These are phyloP conservation scores for Aureobasidium vineae DNA, from an alignment of 2,329 filamentous ascomycete genomes.

Conservation along the genomic window DNA sequence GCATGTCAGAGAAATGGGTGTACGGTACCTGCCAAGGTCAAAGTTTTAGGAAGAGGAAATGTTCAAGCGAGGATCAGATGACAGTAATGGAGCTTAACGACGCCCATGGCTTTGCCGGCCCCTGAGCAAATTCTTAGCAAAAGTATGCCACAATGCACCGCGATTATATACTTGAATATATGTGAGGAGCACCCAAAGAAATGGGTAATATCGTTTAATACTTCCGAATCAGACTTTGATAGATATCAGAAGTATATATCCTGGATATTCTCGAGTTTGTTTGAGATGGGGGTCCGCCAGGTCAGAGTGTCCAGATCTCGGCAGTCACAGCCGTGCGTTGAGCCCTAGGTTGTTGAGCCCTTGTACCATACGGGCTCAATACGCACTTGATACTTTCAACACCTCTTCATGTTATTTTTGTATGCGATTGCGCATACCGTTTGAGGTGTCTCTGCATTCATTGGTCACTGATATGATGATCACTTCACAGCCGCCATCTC, in stretches of 20 bases:
- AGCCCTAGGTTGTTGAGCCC: background rate
- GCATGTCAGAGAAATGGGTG: background rate
- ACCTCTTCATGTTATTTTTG: background rate
- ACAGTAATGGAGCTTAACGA: background rate
- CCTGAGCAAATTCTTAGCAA: background rate
- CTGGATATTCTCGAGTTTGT: background rate
- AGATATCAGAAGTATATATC: background rate
- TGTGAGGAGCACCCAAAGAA: background rate
- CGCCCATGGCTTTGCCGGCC: background rate
- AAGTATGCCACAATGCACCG: background rate
- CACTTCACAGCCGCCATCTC: background rate
- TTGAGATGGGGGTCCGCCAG: too few species aligned
- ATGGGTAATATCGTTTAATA: background rate
- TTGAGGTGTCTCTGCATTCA: background rate
- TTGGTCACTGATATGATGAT: background rate
- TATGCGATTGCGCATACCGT: background rate
- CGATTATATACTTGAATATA: background rate
- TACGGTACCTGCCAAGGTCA: background rate
- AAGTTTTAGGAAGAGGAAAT: slow-evolving; percentile 8
- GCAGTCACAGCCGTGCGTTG: background rate
- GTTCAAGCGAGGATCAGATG: slow-evolving; percentile 2
- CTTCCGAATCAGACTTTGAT: background rate
- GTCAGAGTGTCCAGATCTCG: background rate
- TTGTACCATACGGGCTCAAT: slow-evolving; percentile 20
- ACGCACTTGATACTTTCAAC: slow-evolving; percentile 7